Conservation (phyloP, 257 asterid species). For the Ilex aquifolium region DNA sequence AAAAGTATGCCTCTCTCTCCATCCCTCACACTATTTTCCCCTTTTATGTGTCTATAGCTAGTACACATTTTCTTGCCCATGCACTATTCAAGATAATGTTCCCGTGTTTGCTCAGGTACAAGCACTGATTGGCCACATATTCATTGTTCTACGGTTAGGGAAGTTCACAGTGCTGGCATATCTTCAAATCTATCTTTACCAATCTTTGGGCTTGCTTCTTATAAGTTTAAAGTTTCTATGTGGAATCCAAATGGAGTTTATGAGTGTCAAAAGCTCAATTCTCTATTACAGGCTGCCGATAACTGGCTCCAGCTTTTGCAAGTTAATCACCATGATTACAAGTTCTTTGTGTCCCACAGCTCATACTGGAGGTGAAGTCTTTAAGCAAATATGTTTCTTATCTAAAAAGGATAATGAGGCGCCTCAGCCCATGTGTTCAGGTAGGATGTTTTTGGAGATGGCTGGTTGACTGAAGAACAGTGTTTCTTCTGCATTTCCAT, state of each 20-base stretch:
- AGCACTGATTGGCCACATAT: constrained; percentile 11
- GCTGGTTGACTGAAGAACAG: too few species aligned
- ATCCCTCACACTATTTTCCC: background rate
- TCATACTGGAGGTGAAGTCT: constrained; percentile 35
- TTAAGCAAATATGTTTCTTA: too few species aligned
- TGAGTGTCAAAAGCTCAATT: constrained; percentile 50
- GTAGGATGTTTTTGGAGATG: too few species aligned
- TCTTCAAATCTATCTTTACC: constrained; percentile 44
- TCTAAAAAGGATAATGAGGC: too few species aligned
- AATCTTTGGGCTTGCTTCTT: constrained; percentile 72
- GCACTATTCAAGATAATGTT: background rate
- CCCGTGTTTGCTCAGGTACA: background rate
- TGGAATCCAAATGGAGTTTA: constrained; percentile 40
- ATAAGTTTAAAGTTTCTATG: constrained; percentile 64
- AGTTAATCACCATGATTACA: constrained; percentile 70
- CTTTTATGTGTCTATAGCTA: background rate
- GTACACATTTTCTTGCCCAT: background rate
- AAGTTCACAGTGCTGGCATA: constrained; percentile 25
- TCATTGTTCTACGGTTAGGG: constrained; percentile 27
- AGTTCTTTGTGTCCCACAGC: constrained; percentile 54
- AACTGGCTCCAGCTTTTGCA: constrained; percentile 69
- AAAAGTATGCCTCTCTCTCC: constrained; percentile 34
- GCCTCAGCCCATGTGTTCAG: too few species aligned
- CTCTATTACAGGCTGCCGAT: constrained; percentile 61
- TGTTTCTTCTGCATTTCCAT: too few species aligned